Evolutionary conservation across 2,329 filamentous ascomycete genomes (phyloP).

Genomic region (Fusarium azukiicola): DNA sequence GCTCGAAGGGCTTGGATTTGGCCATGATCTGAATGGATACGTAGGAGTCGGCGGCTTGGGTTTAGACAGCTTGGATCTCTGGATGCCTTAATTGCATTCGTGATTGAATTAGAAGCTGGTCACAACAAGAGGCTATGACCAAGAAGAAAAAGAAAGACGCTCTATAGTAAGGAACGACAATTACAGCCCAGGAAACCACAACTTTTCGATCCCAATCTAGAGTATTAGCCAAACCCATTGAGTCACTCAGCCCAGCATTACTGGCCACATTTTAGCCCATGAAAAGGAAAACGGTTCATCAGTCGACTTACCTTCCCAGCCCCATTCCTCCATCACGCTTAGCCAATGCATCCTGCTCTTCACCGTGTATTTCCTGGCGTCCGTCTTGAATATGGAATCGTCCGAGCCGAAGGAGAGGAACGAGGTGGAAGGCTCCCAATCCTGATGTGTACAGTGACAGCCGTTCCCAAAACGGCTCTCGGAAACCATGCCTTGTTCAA

Average conservation of each 20-base stretch:
- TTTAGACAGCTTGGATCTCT: background rate
- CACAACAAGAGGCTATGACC: background rate
- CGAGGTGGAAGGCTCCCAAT: background rate
- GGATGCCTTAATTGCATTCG: background rate
- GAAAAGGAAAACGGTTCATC: background rate
- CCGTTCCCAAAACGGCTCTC: background rate
- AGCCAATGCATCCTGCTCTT: slow-evolving; percentile 39
- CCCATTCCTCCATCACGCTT: slow-evolving; percentile 41
- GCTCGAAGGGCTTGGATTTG: slow-evolving; percentile 3
- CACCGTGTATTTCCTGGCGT: slow-evolving; percentile 12
- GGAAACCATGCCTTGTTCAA: slow-evolving; percentile 3
- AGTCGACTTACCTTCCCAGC: slow-evolving; percentile 41
- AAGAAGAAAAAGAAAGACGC: background rate
- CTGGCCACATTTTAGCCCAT: slow-evolving; percentile 7
- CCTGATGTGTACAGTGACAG: background rate
- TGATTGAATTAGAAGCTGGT: background rate
- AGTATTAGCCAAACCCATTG: background rate
- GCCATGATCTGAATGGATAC: background rate
- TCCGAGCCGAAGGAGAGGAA: background rate
- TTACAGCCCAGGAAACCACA: background rate
- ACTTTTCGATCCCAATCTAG: background rate
- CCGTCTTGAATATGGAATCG: background rate
- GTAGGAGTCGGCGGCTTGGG: background rate
- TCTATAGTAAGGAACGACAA: background rate
- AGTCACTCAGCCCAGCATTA: background rate